A percentile compares a stretch with the other conserved stretches of the same genome.
phyloP scores from a whole-genome alignment of 2,329 filamentous ascomycete species.

The Pestalotiopsis sp. region DNA sequence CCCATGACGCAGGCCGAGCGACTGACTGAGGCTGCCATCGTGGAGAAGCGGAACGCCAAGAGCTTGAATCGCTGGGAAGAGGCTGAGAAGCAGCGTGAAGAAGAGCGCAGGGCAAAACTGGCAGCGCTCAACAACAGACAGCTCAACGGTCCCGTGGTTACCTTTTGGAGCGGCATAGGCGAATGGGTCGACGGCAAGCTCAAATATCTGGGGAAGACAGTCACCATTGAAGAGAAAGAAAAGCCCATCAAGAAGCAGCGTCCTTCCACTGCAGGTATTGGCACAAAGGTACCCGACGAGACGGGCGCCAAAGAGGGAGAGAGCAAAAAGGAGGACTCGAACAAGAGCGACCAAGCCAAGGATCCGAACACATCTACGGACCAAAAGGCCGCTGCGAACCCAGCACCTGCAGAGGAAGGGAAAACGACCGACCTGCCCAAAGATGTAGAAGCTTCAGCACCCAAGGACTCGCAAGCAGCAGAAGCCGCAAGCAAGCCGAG shows the following conservation, averaged over 20 bases:
- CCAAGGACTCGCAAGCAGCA: background rate
- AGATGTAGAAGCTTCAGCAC: background rate
- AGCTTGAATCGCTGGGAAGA: slow-evolving; percentile 93
- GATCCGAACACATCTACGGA: background rate
- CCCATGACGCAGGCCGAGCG: slow-evolving; percentile 87
- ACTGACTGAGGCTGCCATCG: slow-evolving; percentile 77
- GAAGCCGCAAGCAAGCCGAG: background rate
- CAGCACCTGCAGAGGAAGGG: background rate
- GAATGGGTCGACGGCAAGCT: slow-evolving; percentile 79
- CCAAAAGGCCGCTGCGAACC: background rate
- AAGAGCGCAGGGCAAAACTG: slow-evolving; percentile 79
- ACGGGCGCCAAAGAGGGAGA: slow-evolving; percentile 25
- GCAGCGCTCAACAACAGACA: slow-evolving; percentile 87
- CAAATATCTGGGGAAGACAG: slow-evolving; percentile 68
- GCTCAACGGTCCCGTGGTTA: slow-evolving; percentile 85
- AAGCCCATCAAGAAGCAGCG: slow-evolving; percentile 53
- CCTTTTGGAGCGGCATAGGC: slow-evolving; percentile 91
- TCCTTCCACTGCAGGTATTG: slow-evolving; percentile 34
- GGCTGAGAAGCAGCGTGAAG: slow-evolving; percentile 85
- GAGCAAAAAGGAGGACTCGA: slow-evolving; percentile 25
- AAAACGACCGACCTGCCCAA: background rate
- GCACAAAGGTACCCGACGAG: slow-evolving; percentile 18
- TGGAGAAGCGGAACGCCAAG: slow-evolving; percentile 86
- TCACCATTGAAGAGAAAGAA: slow-evolving; percentile 64
- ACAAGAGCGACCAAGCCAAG: background rate